These are phyloP conservation scores for Brachypodium distachyon DNA, from an alignment of 202 grass and related monocot species.

Conservation along the genomic window DNA sequence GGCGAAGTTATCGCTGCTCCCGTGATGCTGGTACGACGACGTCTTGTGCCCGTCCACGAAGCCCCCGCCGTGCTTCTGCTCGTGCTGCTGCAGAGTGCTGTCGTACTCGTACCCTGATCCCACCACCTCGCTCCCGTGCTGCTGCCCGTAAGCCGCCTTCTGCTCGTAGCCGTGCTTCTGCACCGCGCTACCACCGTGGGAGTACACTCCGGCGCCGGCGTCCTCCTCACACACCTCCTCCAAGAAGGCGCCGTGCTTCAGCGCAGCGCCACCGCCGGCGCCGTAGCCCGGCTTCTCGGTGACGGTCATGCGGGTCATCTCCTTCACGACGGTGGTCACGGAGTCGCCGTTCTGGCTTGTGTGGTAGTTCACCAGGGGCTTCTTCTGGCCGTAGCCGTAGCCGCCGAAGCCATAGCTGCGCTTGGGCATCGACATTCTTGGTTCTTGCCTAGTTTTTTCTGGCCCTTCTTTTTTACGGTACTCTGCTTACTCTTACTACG, in stretches of 20 bases:
- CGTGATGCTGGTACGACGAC: neutral
- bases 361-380: conserved; percentile 27
- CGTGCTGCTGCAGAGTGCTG: neutral
- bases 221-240: neutral
- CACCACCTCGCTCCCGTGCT: neutral
- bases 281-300: neutral
- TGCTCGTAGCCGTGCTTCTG: neutral
- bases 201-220: neutral
- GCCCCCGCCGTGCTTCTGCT: too few relatives aligned
- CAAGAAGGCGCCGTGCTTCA: neutral
- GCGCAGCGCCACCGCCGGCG: neutral
- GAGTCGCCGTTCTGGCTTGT: neutral
- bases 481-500: neutral
- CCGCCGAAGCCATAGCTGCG: neutral
- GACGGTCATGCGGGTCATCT: conserved; percentile 22
- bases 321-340: conserved; percentile 22
- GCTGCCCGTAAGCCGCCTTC: too few relatives aligned
- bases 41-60: neutral
- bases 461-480: neutral
- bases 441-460: neutral
- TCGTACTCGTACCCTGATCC: neutral
- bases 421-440: neutral
- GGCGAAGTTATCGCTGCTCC: too few relatives aligned
- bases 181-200: neutral
- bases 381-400: conserved; percentile 1